Conservation (phyloP, 1,139 yeast genomes). For the Sugiyamaella paludigena region DNA sequence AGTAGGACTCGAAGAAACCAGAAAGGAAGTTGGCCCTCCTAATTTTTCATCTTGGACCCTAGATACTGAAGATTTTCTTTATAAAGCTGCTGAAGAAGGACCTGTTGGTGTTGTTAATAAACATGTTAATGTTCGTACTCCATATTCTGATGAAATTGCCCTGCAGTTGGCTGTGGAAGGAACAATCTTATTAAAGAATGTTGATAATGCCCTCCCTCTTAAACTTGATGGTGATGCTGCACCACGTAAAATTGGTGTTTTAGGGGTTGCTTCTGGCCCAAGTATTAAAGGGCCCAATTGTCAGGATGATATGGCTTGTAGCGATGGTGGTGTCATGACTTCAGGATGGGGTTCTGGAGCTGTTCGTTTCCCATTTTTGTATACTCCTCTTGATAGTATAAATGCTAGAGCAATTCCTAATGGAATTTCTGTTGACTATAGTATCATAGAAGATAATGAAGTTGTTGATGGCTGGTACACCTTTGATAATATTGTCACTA, state of each 20-base stretch:
- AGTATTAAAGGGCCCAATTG: constrained; percentile 42
- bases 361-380: constrained; percentile 51
- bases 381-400: constrained; percentile 47
- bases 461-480: constrained; percentile 38
- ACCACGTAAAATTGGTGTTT: constrained; percentile 50
- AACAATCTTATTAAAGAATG: constrained; percentile 53
- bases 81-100: constrained; percentile 50
- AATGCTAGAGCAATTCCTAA: constrained; percentile 23
- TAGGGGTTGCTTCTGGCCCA: constrained; percentile 35
- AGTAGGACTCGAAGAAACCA: constrained; percentile 29
- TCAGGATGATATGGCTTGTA: constrained; percentile 30
- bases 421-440: constrained; percentile 25
- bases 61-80: constrained; percentile 53
- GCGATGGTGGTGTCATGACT: constrained; percentile 30
- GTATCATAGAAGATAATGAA: constrained; percentile 30
- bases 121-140: constrained; percentile 54
- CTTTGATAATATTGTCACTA: constrained; percentile 47
- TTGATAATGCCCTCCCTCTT: constrained; percentile 52
- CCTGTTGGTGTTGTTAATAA: constrained; percentile 54
- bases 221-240: constrained; percentile 45
- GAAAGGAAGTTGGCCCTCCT: constrained; percentile 43
- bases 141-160: constrained; percentile 51
- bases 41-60: constrained; percentile 61
- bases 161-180: constrained; percentile 57
- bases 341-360: constrained; percentile 50